Base-by-base conservation (phyloP, 495 filamentous ascomycete genomes). In the Bacidia gigantensis region DNA sequence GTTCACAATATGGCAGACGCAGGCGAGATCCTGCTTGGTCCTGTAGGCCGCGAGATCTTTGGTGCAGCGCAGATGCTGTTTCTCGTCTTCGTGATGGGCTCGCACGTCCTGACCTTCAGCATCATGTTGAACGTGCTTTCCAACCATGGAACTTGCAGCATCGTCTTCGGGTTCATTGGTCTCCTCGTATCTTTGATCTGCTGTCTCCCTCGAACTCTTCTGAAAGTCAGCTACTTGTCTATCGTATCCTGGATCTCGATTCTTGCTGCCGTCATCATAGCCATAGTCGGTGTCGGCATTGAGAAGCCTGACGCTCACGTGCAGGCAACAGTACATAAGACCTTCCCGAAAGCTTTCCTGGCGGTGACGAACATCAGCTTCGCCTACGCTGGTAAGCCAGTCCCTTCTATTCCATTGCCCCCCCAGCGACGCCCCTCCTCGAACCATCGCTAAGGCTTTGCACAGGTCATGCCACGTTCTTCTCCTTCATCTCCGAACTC, bases 401-500 rank as follows among this genome's bases (percentile, higher is more conserved):
- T 44, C 5, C 26, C 20, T 24, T 25, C 57, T n/a, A 23, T 23
- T 45, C n/a, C 18, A 18, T 5, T 17, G 2, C 1, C 11, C 12
- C 29, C 11, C 35, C 38, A 17, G 50, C 9, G 2, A 14, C 29
- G 43, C 26, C n/a, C 32, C 29, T 48, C 26, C 64, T 52, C 11
- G 47, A 35, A 35, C n/a, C n/a, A n/a, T 35, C 14, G 29, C 29
- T 14, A 35, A 35, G 29, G 5, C 29, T 44, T 7, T 35, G 29
- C 29, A 7, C 14, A 35, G 70, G 83, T 54, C 75, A 86, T 69
- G 70, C 85, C 60, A 76, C 82, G 58, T 82, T 87, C 69, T 85
- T 89, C 70, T 76, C 72, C 51, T 80, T 90, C 60, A 83, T 86
- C 60, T 77, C 82, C 53, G 86, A 90, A 63, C 82, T 90, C 75